Conservation (phyloP, 192 early-diverging fungal species). For the Endogone sp. region DNA sequence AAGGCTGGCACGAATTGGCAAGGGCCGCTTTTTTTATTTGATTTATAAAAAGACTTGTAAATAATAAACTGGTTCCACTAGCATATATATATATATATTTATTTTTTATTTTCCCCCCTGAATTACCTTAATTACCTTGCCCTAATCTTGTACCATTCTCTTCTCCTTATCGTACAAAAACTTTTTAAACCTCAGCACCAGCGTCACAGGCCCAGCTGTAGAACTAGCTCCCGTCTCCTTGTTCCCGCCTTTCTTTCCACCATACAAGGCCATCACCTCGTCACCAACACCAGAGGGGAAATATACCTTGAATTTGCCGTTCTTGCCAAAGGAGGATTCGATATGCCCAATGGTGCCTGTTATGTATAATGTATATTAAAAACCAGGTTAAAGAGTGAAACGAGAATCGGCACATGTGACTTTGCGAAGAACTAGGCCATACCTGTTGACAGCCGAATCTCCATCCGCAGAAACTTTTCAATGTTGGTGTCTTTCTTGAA, state of each 20-base stretch:
- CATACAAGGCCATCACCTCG: not conserved
- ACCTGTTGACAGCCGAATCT: not conserved
- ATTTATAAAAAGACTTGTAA: too few relatives aligned
- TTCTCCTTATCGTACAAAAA: not conserved
- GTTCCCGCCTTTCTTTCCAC: not conserved
- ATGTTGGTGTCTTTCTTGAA: constrained; percentile 3
- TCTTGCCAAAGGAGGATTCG: not conserved
- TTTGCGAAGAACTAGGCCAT: not conserved
- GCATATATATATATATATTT: not conserved
- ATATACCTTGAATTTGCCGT: not conserved
- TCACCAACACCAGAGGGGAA: not conserved
- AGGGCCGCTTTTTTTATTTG: too few relatives aligned
- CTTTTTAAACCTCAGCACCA: not conserved
- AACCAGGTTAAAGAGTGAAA: not conserved
- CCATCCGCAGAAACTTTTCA: constrained; percentile 1
- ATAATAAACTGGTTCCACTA: not conserved
- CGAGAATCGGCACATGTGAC: too few relatives aligned
- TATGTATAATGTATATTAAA: too few relatives aligned
- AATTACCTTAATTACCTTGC: too few relatives aligned
- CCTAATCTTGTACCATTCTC: not conserved
- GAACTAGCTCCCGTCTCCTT: not conserved
- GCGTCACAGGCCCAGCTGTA: not conserved
- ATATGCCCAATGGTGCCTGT: not conserved
- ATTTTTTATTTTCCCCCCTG: not conserved
- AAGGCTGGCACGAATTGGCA: too few relatives aligned